Evolutionary conservation across 2,329 filamentous ascomycete genomes (phyloP).

Genomic region (Botryotinia calthae): DNA sequence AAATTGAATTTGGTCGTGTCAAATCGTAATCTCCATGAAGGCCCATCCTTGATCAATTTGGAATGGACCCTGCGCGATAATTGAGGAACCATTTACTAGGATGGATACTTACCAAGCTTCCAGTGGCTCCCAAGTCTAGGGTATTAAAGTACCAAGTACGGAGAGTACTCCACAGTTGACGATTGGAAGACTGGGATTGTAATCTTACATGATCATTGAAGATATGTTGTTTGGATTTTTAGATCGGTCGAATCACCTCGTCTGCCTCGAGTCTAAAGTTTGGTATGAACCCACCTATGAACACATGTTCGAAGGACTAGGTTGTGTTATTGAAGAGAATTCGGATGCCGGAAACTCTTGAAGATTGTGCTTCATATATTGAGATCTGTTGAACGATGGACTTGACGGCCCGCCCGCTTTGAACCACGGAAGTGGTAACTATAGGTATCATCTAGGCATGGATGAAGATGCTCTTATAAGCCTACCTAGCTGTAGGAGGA

Average conservation of each 20-base stretch:
- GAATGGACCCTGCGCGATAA: slow-evolving; percentile 5
- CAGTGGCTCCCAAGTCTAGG: not conserved
- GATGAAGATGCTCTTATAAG: too few species aligned
- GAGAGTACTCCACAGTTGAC: not conserved
- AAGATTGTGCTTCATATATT: not conserved
- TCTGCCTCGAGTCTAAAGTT: not conserved
- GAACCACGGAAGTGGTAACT: not conserved
- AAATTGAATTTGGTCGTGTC: slow-evolving; percentile 6
- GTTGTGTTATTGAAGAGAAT: not conserved
- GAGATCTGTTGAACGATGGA: not conserved
- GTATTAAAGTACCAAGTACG: not conserved
- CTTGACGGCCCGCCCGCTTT: not conserved
- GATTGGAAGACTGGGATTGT: not conserved
- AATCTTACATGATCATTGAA: not conserved
- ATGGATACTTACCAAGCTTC: not conserved
- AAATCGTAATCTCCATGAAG: slow-evolving; percentile 11
- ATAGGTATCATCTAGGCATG: not conserved
- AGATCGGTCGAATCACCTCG: not conserved
- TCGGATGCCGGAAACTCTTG: not conserved
- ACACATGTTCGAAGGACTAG: not conserved
- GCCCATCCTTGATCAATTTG: slow-evolving; percentile 10
- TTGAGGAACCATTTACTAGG: not conserved
- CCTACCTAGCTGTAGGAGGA: not conserved
- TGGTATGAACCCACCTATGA: not conserved
- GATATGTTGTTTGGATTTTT: not conserved